Conservation (phyloP, 2,329 filamentous ascomycete species). For the Pleurostoma richardsiae region DNA sequence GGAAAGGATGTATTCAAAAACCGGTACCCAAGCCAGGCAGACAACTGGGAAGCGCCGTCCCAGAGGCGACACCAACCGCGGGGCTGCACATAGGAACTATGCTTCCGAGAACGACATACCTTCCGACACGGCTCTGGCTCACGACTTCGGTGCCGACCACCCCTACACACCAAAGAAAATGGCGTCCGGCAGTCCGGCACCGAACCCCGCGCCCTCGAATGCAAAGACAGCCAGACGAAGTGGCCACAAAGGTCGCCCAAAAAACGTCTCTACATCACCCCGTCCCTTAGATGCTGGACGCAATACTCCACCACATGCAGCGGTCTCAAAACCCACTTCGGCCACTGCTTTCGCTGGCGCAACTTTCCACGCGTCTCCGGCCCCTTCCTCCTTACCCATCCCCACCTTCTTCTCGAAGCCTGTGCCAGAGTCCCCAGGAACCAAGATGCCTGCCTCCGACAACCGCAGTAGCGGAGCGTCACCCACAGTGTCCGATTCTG, state of each 20-base stretch:
- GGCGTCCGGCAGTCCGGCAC: conserved; percentile 26
- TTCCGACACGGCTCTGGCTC: conserved; percentile 26
- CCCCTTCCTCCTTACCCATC: conserved; percentile 82
- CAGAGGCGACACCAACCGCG: conserved; percentile 21
- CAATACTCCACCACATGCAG: conserved; percentile 39
- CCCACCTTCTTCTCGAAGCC: conserved; percentile 81
- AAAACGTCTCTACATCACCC: conserved; percentile 32
- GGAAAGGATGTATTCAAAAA: too few species aligned
- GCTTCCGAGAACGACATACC: conserved; percentile 53
- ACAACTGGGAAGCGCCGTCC: conserved; percentile 34
- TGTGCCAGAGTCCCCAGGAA: conserved; percentile 57
- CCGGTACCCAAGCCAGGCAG: conserved; percentile 13
- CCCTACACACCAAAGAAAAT: conserved; percentile 43
- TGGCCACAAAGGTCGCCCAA: conserved; percentile 20
- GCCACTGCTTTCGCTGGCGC: conserved; percentile 78
- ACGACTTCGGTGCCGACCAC: conserved; percentile 18
- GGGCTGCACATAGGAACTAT: conserved; percentile 43
- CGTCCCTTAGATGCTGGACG: conserved; percentile 32
- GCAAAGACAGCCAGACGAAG: conserved; percentile 21
- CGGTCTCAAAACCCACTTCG: conserved; percentile 36
- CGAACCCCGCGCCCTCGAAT: conserved; percentile 20
- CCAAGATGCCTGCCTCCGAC: conserved; percentile 29
- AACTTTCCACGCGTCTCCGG: conserved; percentile 92
- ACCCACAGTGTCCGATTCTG: conserved; percentile 46
- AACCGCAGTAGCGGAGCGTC: conserved; percentile 39